A percentile compares a stretch with the other conserved stretches of the same genome.
Evolutionary conservation across 2,329 filamentous ascomycete species (phyloP).

Genomic region (Diplocarpon rosae): DNA sequence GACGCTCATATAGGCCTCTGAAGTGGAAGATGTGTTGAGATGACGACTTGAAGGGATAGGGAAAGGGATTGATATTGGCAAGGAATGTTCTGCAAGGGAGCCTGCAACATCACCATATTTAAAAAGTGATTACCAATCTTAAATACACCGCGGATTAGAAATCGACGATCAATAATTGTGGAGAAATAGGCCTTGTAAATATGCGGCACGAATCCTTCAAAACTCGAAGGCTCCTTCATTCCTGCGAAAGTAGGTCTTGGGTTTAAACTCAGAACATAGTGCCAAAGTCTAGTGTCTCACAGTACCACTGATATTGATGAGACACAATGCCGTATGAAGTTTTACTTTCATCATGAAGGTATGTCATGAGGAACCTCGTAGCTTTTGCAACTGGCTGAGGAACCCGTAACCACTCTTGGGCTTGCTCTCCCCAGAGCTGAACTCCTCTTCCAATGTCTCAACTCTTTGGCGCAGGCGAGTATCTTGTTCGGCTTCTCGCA

Average conservation of each 20-base stretch:
- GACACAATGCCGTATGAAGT: neutral
- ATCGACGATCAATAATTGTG: too few species aligned
- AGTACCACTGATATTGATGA: neutral
- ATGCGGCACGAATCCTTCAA: too few species aligned
- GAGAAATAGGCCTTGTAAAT: too few species aligned
- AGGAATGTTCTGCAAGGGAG: too few species aligned
- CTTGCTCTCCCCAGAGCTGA: constrained; percentile 15
- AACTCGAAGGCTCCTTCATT: too few species aligned
- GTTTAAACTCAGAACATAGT: too few species aligned
- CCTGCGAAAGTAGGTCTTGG: too few species aligned
- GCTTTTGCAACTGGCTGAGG: constrained; percentile 27
- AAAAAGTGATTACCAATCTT: too few species aligned
- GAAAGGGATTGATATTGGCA: too few species aligned
- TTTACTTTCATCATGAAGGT: neutral
- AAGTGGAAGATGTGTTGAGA: neutral
- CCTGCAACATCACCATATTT: too few species aligned
- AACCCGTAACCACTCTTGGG: constrained; percentile 27
- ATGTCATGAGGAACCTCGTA: constrained; percentile 24
- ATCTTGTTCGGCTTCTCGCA: constrained; percentile 25
- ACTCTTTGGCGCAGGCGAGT: constrained; percentile 18
- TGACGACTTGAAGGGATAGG: too few species aligned
- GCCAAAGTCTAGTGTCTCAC: neutral
- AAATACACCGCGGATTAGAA: too few species aligned
- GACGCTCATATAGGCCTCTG: neutral
- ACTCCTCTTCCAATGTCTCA: constrained; percentile 19